A percentile compares a stretch with the other conserved stretches of the same genome.
Conservation (phyloP, 192 early-diverging fungal species). For the Coemansia sp. region DNA sequence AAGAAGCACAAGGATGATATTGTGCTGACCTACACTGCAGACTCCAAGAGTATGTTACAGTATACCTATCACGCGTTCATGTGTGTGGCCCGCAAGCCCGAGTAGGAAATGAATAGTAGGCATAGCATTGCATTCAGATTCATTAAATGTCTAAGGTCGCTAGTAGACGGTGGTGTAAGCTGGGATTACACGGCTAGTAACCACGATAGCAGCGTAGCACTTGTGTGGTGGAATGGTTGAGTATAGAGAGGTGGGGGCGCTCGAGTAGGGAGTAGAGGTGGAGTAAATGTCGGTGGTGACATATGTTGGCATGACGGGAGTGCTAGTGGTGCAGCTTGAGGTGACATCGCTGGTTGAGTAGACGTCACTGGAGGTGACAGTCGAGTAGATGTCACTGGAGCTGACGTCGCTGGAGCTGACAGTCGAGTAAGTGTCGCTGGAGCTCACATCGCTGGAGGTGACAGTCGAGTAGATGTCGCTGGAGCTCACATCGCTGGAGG, state of each 20-base stretch:
- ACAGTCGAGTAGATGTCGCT: neutral
- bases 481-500: neutral
- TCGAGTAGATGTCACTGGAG: neutral
- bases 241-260: neutral
- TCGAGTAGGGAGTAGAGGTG: neutral
- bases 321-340: neutral
- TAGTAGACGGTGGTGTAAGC: neutral
- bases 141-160: neutral
- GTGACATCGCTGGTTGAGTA: neutral
- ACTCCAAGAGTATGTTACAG: constrained; percentile 76
- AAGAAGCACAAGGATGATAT: constrained; percentile 59
- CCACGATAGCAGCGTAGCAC: neutral
- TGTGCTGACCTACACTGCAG: constrained; percentile 70
- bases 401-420: neutral
- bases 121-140: neutral
- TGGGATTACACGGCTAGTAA: neutral
- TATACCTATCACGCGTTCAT: constrained; percentile 70
- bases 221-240: neutral
- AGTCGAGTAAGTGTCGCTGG: neutral
- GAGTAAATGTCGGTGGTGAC: neutral
- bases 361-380: neutral
- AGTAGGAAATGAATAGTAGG: neutral
- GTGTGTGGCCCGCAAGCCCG: constrained; percentile 45
- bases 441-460: neutral
- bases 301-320: neutral